Evolutionary conservation across 2,329 filamentous ascomycete species (phyloP), one percentile per base, ranked within the genome.

Genomic region (Tolypocladium tropicale): DNA sequence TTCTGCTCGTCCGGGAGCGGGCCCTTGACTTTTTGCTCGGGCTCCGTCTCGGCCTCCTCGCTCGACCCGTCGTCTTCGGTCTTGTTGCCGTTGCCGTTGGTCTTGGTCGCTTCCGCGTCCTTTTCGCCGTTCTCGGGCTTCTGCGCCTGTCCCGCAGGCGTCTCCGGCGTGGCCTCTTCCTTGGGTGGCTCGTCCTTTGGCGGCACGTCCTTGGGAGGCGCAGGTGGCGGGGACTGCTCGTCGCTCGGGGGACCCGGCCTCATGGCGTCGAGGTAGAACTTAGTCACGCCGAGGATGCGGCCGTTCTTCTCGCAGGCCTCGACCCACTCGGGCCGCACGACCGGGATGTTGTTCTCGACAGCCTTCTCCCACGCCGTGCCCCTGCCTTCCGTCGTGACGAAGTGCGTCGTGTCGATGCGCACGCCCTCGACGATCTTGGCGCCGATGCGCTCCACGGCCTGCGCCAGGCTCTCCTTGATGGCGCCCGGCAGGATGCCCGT

Each of bases 381-480:
- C 56, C 92, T 79, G 33, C 92, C 92, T 70, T 99, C 94, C 11
- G 90, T 95, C 60, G 93, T 97, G 58, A 99, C 90, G 70, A 99
- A 99, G 73, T 99, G 94, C 18, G 94, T 99, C 1, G 94, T 99
- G 70, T 99, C 94, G 67, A 99, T 97, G 65, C 93, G 83, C 53
- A 97, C 91, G 14, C 82, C 82, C 64, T 96, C 93, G 56, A 90
- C 88, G 61, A 97, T 78, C 77, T 94, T 96, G 59, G 90, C 94
- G 52, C 94, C 94, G 64, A 99, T 95, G 62, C 90, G 82, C 66
- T 94, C 86, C 37, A 96, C 83, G 1, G 92, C 90, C 50, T 79
- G 79, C 51, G 81, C 78, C 23, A 99, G 80, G 59, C 80, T 85
- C 62, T 95, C 90, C 67, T 84, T 85, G 55, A 86, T 77, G 54